These are phyloP conservation scores for Mycena kentingensis DNA, from an alignment of 768 basidiomycete genomes.

Conservation along the genomic window DNA sequence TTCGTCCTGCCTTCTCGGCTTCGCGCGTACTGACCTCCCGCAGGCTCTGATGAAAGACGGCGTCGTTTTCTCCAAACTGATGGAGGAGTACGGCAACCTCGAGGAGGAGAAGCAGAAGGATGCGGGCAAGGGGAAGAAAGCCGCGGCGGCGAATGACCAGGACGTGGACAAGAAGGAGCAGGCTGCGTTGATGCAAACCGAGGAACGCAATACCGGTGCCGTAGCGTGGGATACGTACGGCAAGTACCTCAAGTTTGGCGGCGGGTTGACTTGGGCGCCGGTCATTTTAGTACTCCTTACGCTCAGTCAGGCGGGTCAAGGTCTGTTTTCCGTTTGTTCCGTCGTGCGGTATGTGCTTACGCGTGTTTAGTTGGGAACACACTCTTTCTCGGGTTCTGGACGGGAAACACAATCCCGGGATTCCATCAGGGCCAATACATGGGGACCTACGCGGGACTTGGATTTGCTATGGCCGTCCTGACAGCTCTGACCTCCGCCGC, in stretches of 20 bases:
- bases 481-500: conserved; percentile 50
- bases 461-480: conserved; percentile 52
- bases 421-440: conserved; percentile 71
- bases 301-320: conserved; percentile 51
- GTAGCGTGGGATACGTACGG: conserved; percentile 32
- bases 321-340: conserved; percentile 29
- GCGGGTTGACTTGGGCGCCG: conserved; percentile 23
- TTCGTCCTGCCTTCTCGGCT: conserved; percentile 20
- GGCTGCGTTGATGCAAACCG: conserved; percentile 28
- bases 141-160: conserved; percentile 4
- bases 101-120: conserved; percentile 38
- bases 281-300: conserved; percentile 38
- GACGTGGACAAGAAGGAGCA: conserved; percentile 23
- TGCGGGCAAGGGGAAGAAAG: conserved; percentile 20
- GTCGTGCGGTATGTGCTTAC: not conserved
- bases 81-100: conserved; percentile 56
- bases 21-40: not conserved
- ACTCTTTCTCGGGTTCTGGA: conserved; percentile 77
- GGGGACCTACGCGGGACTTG: conserved; percentile 54
- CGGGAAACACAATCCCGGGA: conserved; percentile 50
- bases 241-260: conserved; percentile 32
- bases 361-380: conserved; percentile 55
- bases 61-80: conserved; percentile 48
- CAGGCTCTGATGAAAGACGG: conserved; percentile 50
- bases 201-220: conserved; percentile 39